A percentile compares a stretch with the other conserved stretches of the same genome.
These are phyloP conservation scores for Aspergillus phoenicis DNA, from an alignment of 2,329 filamentous ascomycete species.

Conservation along the genomic window DNA sequence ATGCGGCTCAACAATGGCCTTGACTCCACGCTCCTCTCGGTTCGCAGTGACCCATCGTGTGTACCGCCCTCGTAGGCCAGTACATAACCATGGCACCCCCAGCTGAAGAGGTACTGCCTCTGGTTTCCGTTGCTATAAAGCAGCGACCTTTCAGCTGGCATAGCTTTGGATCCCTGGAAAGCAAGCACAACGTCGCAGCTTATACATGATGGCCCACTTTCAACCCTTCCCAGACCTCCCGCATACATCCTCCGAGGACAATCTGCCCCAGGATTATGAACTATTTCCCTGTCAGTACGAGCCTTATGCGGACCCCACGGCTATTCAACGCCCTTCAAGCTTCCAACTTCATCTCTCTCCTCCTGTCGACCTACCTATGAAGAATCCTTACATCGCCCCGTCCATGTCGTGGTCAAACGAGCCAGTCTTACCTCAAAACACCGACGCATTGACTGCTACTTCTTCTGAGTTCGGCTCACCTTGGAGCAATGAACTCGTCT, in stretches of 20 bases:
- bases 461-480: conserved; percentile 14
- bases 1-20: conserved; percentile 18
- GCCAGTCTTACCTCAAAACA: not conserved
- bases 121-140: conserved; percentile 7
- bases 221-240: conserved; percentile 3
- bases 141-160: not conserved
- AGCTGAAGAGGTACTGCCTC: conserved; percentile 15
- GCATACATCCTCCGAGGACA: not conserved
- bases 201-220: conserved; percentile 6
- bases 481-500: conserved; percentile 27
- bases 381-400: not conserved
- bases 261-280: conserved; percentile 11
- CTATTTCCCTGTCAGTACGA: conserved; percentile 6
- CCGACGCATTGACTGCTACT: not conserved
- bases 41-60: not conserved
- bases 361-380: not conserved
- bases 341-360: not conserved
- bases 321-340: conserved; percentile 1
- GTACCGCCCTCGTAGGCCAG: conserved; percentile 4
- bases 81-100: conserved; percentile 2
- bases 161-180: conserved; percentile 1
- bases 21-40: conserved; percentile 8
- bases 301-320: conserved; percentile 7
- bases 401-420: not conserved
- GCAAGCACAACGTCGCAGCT: not conserved